A percentile compares a stretch with the other conserved stretches of the same genome.
phyloP scores from a whole-genome alignment of 1,284 basidiomycete genomes.

The Naganishia sp. region DNA sequence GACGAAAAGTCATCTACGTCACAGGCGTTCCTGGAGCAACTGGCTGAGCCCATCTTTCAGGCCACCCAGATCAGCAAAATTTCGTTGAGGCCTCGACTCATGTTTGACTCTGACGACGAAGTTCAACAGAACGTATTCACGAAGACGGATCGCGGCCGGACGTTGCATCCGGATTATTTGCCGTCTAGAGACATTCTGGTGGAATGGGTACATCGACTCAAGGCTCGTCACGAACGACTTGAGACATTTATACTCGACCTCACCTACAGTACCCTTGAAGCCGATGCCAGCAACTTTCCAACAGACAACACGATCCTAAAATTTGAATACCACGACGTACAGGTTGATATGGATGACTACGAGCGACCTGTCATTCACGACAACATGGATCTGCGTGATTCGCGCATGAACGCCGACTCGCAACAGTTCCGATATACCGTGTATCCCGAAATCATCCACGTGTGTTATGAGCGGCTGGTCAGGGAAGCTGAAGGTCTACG shows the following conservation, averaged over 20 bases:
- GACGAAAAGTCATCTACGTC: background rate
- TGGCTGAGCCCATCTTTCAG: background rate
- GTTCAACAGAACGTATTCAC: background rate
- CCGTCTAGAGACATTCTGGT: background rate
- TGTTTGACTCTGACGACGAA: background rate
- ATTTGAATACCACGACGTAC: background rate
- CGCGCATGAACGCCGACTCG: background rate
- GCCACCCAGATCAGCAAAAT: background rate
- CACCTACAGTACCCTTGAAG: background rate
- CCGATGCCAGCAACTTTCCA: background rate
- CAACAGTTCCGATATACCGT: background rate
- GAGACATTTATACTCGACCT: background rate
- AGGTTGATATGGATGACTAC: background rate
- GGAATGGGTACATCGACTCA: background rate
- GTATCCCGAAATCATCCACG: background rate
- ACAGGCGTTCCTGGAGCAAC: background rate
- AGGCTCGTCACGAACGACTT: background rate
- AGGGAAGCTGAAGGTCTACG: too few relatives aligned
- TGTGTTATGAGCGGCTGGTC: background rate
- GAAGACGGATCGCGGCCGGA: background rate
- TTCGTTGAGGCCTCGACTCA: background rate
- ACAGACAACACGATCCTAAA: background rate
- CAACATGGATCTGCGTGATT: background rate
- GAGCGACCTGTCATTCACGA: background rate
- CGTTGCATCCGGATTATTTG: background rate